These are phyloP conservation scores for Saccharomycopsis sp. DNA, from an alignment of 805 yeast genomes.

Conservation along the genomic window DNA sequence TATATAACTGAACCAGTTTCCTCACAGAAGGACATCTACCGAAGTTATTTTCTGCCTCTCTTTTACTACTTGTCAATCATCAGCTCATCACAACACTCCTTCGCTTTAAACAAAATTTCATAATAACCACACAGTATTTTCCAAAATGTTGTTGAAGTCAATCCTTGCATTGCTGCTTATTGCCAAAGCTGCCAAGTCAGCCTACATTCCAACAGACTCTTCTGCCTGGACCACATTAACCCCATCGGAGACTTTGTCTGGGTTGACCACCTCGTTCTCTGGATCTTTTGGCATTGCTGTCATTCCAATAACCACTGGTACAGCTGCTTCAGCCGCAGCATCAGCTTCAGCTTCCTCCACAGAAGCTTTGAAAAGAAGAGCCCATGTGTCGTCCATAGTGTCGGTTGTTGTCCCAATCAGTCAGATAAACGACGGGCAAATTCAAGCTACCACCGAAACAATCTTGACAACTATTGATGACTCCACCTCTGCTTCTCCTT, in stretches of 20 bases:
- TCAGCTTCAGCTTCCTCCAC: conserved; percentile 18
- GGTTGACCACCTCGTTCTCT: conserved; percentile 32
- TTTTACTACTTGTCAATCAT: not conserved
- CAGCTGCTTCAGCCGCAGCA: conserved; percentile 10
- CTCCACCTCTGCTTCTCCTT: conserved; percentile 13
- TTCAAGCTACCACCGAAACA: conserved; percentile 26
- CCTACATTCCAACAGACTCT: conserved; percentile 58
- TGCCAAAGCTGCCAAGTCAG: conserved; percentile 43
- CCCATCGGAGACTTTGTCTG: conserved; percentile 33
- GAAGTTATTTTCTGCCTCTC: not conserved
- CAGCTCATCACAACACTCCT: not conserved
- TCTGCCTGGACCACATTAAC: conserved; percentile 35
- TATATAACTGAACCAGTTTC: not conserved
- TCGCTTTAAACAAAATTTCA: not conserved
- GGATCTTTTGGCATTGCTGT: conserved; percentile 39
- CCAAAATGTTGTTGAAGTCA: not conserved
- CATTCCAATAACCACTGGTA: conserved; percentile 29
- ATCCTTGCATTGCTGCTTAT: conserved; percentile 24
- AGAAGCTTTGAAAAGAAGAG: conserved; percentile 21
- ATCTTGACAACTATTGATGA: conserved; percentile 17
- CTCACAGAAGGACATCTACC: not conserved
- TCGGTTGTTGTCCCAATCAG: conserved; percentile 15
- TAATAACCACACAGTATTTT: not conserved
- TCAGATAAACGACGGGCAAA: conserved; percentile 22
- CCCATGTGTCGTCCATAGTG: conserved; percentile 25